A percentile compares a stretch with the other conserved stretches of the same genome.
phyloP scores from a whole-genome alignment of 2,329 filamentous ascomycete genomes.

The Alternaria sp. region DNA sequence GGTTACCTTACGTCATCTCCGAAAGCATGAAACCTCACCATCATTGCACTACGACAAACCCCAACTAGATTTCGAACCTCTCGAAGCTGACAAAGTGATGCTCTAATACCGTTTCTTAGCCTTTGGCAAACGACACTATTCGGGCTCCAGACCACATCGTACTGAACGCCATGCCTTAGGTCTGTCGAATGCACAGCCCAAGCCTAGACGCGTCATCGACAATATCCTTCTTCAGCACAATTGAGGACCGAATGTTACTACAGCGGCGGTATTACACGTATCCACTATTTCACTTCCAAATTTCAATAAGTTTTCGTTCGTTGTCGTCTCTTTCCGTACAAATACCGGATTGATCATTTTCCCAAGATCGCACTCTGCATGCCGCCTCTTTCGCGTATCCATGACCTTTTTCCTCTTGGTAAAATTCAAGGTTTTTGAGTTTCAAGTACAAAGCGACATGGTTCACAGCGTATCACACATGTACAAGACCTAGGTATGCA shows the following conservation, averaged over 20 bases:
- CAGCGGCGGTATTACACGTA: neutral
- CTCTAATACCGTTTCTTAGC: neutral
- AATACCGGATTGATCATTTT: neutral
- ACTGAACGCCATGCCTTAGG: neutral
- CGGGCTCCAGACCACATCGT: neutral
- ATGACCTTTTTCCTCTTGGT: neutral
- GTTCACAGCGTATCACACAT: neutral
- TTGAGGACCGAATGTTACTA: neutral
- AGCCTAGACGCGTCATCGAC: neutral
- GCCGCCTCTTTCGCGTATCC: neutral
- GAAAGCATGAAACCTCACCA: neutral
- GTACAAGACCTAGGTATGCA: neutral
- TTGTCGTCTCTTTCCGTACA: neutral
- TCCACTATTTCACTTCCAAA: neutral
- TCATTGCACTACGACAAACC: neutral
- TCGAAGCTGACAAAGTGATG: neutral
- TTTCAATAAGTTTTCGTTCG: neutral
- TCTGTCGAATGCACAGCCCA: neutral
- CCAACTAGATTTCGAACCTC: neutral
- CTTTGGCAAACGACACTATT: neutral
- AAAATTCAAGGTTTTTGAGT: neutral
- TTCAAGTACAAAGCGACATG: neutral
- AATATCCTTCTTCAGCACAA: neutral
- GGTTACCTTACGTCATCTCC: conserved; percentile 15
- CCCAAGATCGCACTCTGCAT: neutral